Conservation (phyloP, 2,329 filamentous ascomycete genomes). For the Sphaceloma murrayae region DNA sequence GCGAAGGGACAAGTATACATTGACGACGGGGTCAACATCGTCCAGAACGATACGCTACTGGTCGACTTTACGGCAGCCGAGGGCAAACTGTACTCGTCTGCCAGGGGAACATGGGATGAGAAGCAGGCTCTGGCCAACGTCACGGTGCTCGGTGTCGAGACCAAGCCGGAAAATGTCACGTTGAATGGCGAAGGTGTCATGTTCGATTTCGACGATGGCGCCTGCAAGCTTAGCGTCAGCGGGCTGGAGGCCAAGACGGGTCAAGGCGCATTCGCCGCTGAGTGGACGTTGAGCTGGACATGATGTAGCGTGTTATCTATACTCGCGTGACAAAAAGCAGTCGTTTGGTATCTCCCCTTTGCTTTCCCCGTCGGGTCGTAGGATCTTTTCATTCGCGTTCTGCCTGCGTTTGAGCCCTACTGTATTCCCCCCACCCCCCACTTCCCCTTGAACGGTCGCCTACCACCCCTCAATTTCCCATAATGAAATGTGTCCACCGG, state of each 20-base stretch:
- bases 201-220: constrained; percentile 36
- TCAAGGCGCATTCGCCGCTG: constrained; percentile 46
- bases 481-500: too few relatives aligned
- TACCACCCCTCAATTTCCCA: too few relatives aligned
- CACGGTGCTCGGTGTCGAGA: constrained; percentile 50
- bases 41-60: constrained; percentile 45
- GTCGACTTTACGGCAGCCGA: constrained; percentile 44
- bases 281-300: constrained; percentile 50
- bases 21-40: constrained; percentile 63
- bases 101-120: constrained; percentile 46
- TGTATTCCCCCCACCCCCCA: too few relatives aligned
- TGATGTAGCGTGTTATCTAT: too few relatives aligned
- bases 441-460: too few relatives aligned
- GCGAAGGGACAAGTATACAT: constrained; percentile 58
- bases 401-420: too few relatives aligned
- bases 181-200: constrained; percentile 43
- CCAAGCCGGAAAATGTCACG: constrained; percentile 35
- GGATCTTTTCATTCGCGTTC: too few relatives aligned
- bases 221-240: constrained; percentile 42
- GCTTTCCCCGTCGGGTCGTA: too few relatives aligned
- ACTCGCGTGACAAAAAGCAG: too few relatives aligned
- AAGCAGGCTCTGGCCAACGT: constrained; percentile 51
- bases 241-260: constrained; percentile 41
- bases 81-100: constrained; percentile 41
- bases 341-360: too few relatives aligned